Evolutionary conservation across 2,329 filamentous ascomycete species (phyloP).

Genomic region (Davidsoniella eucalypti): DNA sequence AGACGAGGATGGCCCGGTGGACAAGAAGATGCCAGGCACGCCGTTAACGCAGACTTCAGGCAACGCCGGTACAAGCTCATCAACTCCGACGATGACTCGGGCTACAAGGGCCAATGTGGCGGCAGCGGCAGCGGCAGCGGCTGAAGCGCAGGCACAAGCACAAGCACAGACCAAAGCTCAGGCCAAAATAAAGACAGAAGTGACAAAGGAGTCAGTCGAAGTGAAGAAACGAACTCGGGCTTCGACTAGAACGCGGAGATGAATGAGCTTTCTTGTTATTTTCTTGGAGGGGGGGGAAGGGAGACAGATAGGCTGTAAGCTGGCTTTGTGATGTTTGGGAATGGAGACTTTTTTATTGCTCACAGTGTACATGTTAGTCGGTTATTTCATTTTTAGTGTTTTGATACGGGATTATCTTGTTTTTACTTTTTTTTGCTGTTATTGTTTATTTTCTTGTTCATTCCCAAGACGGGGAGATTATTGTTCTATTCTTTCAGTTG

Average conservation of each 20-base stretch:
- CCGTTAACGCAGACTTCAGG: not conserved
- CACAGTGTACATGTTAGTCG: not conserved
- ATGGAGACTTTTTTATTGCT: not conserved
- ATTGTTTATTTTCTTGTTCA: not conserved
- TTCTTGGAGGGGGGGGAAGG: not conserved
- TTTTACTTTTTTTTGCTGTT: not conserved
- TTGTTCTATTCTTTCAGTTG: not conserved
- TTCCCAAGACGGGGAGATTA: not conserved
- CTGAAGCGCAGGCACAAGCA: not conserved
- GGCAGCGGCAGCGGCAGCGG: constrained; percentile 3
- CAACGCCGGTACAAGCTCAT: not conserved
- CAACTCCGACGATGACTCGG: not conserved
- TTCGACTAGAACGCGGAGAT: constrained; percentile 14
- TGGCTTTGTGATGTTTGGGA: not conserved
- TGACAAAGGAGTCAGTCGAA: not conserved
- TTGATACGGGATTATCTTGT: not conserved
- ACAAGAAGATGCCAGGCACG: not conserved
- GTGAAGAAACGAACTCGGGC: constrained; percentile 16
- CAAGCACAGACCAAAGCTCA: not conserved
- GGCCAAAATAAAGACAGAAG: not conserved
- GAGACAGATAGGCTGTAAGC: not conserved
- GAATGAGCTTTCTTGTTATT: not conserved
- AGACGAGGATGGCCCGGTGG: not conserved
- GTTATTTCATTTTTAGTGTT: constrained; percentile 1
- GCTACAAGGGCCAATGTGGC: constrained; percentile 9